A percentile compares a stretch with the other conserved stretches of the same genome.
Conservation (phyloP, 345 rosid genomes). For the Excoecaria cochinchinensis region DNA sequence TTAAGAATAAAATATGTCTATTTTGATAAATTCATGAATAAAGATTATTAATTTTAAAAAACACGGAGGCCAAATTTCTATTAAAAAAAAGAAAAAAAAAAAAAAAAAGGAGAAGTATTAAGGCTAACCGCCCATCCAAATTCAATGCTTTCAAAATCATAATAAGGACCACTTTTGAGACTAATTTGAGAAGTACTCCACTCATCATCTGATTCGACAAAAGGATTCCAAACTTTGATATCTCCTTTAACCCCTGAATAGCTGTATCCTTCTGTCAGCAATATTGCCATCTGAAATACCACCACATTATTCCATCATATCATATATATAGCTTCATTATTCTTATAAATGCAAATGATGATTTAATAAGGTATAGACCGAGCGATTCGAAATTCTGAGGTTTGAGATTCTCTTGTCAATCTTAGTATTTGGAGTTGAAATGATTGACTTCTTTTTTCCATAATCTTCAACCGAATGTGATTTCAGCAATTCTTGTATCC, state of each 20-base stretch:
- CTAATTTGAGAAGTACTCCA: constrained; percentile 43
- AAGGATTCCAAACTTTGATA: constrained; percentile 49
- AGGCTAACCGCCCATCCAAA: constrained; percentile 58
- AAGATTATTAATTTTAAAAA: too few species aligned
- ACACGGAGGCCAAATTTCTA: too few species aligned
- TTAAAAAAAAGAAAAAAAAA: too few species aligned
- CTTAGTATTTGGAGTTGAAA: not conserved
- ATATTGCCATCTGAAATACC: constrained; percentile 42
- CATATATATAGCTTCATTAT: too few species aligned
- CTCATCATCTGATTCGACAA: constrained; percentile 49
- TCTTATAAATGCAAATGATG: not conserved
- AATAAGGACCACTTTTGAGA: constrained; percentile 41
- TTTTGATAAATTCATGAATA: too few species aligned
- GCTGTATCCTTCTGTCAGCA: constrained; percentile 41
- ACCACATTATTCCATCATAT: too few species aligned
- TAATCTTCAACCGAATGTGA: constrained; percentile 11
- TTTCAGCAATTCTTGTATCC: not conserved
- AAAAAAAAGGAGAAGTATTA: not conserved
- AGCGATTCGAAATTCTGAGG: constrained; percentile 39
- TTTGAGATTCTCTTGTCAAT: constrained; percentile 14
- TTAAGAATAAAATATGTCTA: too few species aligned
- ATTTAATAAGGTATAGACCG: constrained; percentile 28
- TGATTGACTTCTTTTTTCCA: constrained; percentile 25
- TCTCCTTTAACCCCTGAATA: constrained; percentile 56
- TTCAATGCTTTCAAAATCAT: constrained; percentile 45